phyloP scores from a whole-genome alignment of 2,329 filamentous ascomycete genomes.

The Arthrinium puccinioides region DNA sequence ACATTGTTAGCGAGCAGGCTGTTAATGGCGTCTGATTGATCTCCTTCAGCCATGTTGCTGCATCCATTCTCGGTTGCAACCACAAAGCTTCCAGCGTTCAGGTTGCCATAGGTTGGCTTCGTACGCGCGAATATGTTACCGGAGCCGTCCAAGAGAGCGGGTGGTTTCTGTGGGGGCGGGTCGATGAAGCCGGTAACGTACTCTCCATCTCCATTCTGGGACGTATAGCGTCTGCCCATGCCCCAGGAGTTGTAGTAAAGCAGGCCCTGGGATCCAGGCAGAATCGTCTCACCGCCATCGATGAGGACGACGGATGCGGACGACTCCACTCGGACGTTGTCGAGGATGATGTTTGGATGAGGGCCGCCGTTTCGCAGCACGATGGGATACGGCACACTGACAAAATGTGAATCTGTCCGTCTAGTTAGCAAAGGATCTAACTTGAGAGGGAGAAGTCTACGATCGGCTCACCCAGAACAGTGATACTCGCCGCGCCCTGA shows the following conservation, averaged over 20 bases:
- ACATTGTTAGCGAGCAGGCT: too few species aligned
- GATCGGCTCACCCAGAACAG: slow-evolving; percentile 30
- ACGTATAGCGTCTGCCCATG: background rate
- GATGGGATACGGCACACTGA: slow-evolving; percentile 10
- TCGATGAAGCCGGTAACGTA: background rate
- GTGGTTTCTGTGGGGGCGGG: slow-evolving; percentile 4
- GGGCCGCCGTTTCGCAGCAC: slow-evolving; percentile 1
- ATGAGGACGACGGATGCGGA: slow-evolving; percentile 8
- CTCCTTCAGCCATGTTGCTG: too few species aligned
- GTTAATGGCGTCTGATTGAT: too few species aligned
- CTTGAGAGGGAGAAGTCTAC: background rate
- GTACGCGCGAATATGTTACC: too few species aligned
- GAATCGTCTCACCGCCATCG: slow-evolving; percentile 8
- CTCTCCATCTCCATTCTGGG: background rate
- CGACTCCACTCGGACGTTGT: slow-evolving; percentile 10
- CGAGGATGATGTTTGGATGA: slow-evolving; percentile 11
- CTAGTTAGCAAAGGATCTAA: slow-evolving; percentile 15
- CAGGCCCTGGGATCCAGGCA: slow-evolving; percentile 6
- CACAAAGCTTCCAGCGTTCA: too few species aligned
- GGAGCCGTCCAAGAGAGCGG: slow-evolving; percentile 6
- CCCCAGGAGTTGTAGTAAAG: slow-evolving; percentile 5
- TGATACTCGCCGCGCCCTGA: slow-evolving; percentile 20
- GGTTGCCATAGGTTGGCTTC: slow-evolving; percentile 26
- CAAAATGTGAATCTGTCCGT: slow-evolving; percentile 28
- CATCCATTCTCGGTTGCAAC: too few species aligned